phyloP scores from a whole-genome alignment of 345 rosid species.

The Atalantia buxifolia region DNA sequence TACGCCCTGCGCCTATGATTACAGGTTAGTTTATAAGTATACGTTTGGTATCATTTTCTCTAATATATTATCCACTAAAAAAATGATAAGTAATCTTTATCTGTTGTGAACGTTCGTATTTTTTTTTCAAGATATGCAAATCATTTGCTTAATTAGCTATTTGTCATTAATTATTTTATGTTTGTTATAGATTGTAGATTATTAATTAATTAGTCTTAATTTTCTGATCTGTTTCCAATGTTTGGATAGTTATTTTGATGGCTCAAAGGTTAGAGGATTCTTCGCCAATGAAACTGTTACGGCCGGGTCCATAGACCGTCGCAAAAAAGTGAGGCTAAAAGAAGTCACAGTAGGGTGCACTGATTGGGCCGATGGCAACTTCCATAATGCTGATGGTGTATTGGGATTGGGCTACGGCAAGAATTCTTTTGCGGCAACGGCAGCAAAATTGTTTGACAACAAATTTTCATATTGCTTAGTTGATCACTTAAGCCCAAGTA shows the following conservation, averaged over 20 bases:
- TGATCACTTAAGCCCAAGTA: constrained; percentile 25
- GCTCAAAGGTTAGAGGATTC: constrained; percentile 1
- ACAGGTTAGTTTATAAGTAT: constrained; percentile 8
- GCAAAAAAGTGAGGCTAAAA: neutral
- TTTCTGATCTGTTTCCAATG: neutral
- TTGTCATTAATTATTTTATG: too few relatives aligned
- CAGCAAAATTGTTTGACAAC: constrained; percentile 12
- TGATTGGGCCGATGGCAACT: neutral
- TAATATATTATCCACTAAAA: too few relatives aligned
- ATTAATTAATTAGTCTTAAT: too few relatives aligned
- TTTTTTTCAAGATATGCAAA: too few relatives aligned
- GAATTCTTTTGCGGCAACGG: constrained; percentile 19
- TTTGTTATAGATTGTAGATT: neutral
- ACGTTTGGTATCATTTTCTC: neutral
- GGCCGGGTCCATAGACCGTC: neutral
- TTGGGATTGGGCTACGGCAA: constrained; percentile 25
- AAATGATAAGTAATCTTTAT: too few relatives aligned
- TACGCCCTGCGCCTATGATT: constrained; percentile 26
- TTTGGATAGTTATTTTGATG: constrained; percentile 18
- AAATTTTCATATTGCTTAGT: constrained; percentile 39
- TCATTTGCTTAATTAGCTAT: too few relatives aligned
- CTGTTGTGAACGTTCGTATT: too few relatives aligned
- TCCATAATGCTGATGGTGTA: constrained; percentile 18
- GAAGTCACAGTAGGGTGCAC: constrained; percentile 27
- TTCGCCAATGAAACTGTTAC: constrained; percentile 25